A percentile compares a stretch with the other conserved stretches of the same genome.
Evolutionary conservation across 345 rosid species (phyloP).

Genomic region (Brassica incana): DNA sequence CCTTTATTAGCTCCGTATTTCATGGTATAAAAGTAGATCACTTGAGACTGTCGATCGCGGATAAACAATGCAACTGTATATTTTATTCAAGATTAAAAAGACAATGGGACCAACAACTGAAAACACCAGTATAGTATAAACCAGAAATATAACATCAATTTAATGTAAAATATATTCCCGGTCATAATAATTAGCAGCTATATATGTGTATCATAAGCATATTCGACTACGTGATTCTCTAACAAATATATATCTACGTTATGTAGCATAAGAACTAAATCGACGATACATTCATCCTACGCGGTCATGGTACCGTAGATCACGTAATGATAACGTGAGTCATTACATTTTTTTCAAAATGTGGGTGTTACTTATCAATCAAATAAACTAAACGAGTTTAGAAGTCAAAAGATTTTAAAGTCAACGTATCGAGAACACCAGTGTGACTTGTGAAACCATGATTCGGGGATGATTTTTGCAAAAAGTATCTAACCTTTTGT

Average conservation of each 20-base stretch:
- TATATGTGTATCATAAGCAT: neutral
- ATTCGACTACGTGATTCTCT: neutral
- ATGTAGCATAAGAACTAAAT: neutral
- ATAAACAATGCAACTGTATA: neutral
- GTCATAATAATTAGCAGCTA: neutral
- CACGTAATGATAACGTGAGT: conserved; percentile 23
- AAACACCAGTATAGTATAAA: neutral
- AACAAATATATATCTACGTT: neutral
- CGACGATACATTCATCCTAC: neutral
- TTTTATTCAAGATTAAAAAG: neutral
- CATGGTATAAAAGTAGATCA: conserved; percentile 9
- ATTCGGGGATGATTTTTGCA: conserved; percentile 36
- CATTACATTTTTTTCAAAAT: conserved; percentile 10
- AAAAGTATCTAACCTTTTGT: conserved; percentile 23
- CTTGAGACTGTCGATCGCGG: neutral
- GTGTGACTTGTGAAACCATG: conserved; percentile 22
- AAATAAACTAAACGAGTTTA: neutral
- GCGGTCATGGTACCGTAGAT: neutral
- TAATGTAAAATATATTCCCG: neutral
- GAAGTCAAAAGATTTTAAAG: conserved; percentile 3
- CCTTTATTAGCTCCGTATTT: neutral
- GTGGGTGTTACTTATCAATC: conserved; percentile 16
- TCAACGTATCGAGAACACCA: conserved; percentile 35
- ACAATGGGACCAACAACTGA: neutral
- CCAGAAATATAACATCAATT: neutral